Conservation (phyloP, 345 rosid genomes). For the Melastoma malabathricum region DNA sequence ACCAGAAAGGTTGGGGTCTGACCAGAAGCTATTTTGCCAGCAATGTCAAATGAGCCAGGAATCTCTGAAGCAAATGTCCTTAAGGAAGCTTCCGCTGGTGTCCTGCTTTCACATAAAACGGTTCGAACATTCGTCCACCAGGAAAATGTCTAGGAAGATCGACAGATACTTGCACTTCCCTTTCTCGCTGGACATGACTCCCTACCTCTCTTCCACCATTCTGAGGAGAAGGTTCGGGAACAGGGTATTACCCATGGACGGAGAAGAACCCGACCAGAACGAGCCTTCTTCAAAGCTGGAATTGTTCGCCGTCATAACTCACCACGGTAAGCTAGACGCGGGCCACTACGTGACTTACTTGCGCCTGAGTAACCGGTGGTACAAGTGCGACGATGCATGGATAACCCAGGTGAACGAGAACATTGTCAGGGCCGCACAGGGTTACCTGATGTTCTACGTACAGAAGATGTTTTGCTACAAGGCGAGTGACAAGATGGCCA, state of each 20-base stretch:
- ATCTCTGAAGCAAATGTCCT: conserved; percentile 78
- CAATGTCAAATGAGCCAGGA: conserved; percentile 70
- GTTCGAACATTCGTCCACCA: conserved; percentile 60
- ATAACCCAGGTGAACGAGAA: conserved; percentile 76
- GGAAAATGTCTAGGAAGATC: conserved; percentile 59
- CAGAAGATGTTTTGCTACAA: conserved; percentile 46
- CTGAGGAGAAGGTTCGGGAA: conserved; percentile 60
- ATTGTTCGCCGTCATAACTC: conserved; percentile 72
- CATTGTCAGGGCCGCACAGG: conserved; percentile 72
- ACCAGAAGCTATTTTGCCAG: conserved; percentile 79
- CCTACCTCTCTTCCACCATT: conserved; percentile 69
- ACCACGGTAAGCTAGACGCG: conserved; percentile 65
- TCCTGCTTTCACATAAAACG: conserved; percentile 81
- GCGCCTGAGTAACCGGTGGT: conserved; percentile 68
- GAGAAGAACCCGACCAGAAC: conserved; percentile 48
- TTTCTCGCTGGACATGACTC: conserved; percentile 65
- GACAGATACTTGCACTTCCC: conserved; percentile 81
- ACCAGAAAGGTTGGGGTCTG: conserved; percentile 73
- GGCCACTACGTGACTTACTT: conserved; percentile 83
- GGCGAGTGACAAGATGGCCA: conserved; percentile 14
- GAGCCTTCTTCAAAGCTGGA: conserved; percentile 45
- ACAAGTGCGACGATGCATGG: conserved; percentile 94
- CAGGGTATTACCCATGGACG: conserved; percentile 50
- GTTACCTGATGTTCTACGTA: conserved; percentile 89
- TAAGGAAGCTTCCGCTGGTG: conserved; percentile 75